A percentile compares a stretch with the other conserved stretches of the same genome.
These are phyloP conservation scores for Amanita rimosa DNA, from an alignment of 768 basidiomycete genomes.

Conservation along the genomic window DNA sequence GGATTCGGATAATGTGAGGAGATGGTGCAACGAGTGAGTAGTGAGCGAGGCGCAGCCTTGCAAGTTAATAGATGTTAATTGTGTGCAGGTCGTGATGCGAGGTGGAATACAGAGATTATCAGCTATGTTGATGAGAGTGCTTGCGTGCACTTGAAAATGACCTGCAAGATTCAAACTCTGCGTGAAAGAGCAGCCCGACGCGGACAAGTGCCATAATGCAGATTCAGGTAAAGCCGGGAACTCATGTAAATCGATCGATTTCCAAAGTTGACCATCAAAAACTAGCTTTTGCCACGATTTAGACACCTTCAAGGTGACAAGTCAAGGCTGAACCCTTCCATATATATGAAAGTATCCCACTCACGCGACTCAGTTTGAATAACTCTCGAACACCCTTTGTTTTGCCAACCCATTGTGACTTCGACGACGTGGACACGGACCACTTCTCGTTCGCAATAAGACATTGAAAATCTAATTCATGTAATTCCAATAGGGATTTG, in stretches of 20 bases:
- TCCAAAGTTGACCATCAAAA: constrained; percentile 86
- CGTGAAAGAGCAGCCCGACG: constrained; percentile 54
- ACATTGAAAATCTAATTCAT: constrained; percentile 47
- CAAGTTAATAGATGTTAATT: constrained; percentile 60
- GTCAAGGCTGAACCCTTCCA: background rate
- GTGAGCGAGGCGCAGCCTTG: constrained; percentile 62
- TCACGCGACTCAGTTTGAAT: constrained; percentile 69
- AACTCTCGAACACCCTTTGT: constrained; percentile 69
- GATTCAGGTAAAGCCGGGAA: constrained; percentile 46
- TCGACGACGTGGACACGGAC: constrained; percentile 44
- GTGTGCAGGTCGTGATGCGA: constrained; percentile 37
- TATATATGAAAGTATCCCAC: constrained; percentile 16
- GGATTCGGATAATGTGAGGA: constrained; percentile 54
- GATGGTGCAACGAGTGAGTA: constrained; percentile 54
- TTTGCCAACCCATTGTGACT: constrained; percentile 64
- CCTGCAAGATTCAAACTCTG: constrained; percentile 52
- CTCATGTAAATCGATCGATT: constrained; percentile 44
- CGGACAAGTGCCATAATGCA: constrained; percentile 41
- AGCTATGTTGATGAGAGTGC: constrained; percentile 40
- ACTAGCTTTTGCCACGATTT: constrained; percentile 65
- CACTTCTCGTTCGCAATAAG: constrained; percentile 36
- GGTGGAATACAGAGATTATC: constrained; percentile 38
- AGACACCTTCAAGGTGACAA: constrained; percentile 38
- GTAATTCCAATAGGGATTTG: constrained; percentile 37
- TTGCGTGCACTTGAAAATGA: constrained; percentile 37